Conservation (phyloP, 1,139 yeast species). For the Candida labiduridarum region DNA sequence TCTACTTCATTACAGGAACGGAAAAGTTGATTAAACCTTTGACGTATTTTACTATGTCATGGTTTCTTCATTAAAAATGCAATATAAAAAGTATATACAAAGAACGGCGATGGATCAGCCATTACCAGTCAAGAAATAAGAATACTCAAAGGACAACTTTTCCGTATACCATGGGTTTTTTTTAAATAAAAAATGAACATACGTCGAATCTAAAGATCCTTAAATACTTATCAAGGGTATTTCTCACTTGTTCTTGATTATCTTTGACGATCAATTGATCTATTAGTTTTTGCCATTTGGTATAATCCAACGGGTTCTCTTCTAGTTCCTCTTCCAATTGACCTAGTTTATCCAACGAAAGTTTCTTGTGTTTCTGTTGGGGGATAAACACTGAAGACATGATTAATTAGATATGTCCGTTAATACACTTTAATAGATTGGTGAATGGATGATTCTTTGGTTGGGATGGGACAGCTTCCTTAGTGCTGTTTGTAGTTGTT, state of each 20-base stretch:
- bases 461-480: neutral
- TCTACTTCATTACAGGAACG: neutral
- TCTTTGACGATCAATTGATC: slow-evolving; percentile 58
- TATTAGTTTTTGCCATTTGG: slow-evolving; percentile 60
- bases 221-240: slow-evolving; percentile 63
- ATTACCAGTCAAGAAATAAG: neutral
- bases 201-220: slow-evolving; percentile 61
- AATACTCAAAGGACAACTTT: neutral
- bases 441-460: neutral
- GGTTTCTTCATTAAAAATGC: slow-evolving; percentile 4
- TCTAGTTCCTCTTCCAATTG: slow-evolving; percentile 62
- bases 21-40: slow-evolving; percentile 2
- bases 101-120: neutral
- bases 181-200: slow-evolving; percentile 16
- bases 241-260: slow-evolving; percentile 62
- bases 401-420: neutral
- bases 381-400: slow-evolving; percentile 24
- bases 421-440: neutral
- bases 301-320: slow-evolving; percentile 57
- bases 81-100: slow-evolving; percentile 3
- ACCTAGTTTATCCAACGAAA: slow-evolving; percentile 53
- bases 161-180: slow-evolving; percentile 1
- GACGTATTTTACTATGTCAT: neutral
- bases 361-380: slow-evolving; percentile 32
- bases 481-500: neutral